These are phyloP conservation scores for Coemansia sp. DNA, from an alignment of 192 early-diverging fungal species.

Conservation along the genomic window DNA sequence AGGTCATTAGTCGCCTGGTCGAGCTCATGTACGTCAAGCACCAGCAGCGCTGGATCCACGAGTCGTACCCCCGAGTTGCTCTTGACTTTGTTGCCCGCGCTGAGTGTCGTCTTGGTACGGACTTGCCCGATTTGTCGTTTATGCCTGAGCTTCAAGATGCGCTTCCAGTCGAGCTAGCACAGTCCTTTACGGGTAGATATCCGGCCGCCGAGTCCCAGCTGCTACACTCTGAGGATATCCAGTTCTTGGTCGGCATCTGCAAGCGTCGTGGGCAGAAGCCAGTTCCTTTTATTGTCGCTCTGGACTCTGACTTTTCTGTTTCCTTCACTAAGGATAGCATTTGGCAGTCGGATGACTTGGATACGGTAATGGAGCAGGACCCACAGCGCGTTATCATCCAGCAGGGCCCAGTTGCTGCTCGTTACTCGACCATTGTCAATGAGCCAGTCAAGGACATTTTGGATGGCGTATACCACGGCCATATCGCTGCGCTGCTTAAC, in stretches of 20 bases:
- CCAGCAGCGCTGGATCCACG: constrained; percentile 82
- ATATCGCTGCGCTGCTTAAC: constrained; percentile 75
- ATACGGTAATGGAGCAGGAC: constrained; percentile 84
- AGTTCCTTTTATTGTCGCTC: constrained; percentile 86
- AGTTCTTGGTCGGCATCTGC: constrained; percentile 51
- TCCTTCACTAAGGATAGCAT: constrained; percentile 92
- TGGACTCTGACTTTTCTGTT: constrained; percentile 89
- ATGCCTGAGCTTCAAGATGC: not conserved
- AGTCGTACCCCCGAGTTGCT: constrained; percentile 69
- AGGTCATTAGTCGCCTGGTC: constrained; percentile 82
- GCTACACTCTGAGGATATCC: constrained; percentile 43
- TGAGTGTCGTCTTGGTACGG: constrained; percentile 67
- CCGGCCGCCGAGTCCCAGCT: constrained; percentile 30
- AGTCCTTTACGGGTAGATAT: constrained; percentile 15
- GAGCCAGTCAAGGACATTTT: constrained; percentile 90
- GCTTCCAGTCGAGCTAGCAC: constrained; percentile 34
- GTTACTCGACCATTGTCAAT: constrained; percentile 73
- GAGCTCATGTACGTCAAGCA: constrained; percentile 81
- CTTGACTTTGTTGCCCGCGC: constrained; percentile 83
- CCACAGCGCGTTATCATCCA: constrained; percentile 81
- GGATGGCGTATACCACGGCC: constrained; percentile 79
- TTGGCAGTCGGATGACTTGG: constrained; percentile 90
- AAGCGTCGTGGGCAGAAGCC: constrained; percentile 73
- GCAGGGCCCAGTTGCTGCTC: constrained; percentile 86
- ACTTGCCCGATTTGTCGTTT: not conserved